These are phyloP conservation scores for Lachancea cidri DNA, from an alignment of 805 yeast species.

Conservation along the genomic window DNA sequence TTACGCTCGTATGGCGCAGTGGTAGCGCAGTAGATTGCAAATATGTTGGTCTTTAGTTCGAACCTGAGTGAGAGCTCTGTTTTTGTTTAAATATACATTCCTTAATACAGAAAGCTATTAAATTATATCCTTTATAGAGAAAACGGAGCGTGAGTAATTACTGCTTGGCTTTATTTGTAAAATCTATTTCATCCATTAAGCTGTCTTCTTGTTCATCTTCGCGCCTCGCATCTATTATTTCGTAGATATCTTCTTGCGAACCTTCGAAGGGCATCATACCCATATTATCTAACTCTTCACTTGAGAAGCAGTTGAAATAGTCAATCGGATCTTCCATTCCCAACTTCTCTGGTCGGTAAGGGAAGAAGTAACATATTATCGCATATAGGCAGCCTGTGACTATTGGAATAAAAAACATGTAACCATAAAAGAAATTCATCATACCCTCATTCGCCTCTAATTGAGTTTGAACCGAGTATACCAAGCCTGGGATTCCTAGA, in stretches of 20 bases:
- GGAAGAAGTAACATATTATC: constrained; percentile 12
- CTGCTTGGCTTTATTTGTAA: not conserved
- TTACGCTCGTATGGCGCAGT: constrained; percentile 81
- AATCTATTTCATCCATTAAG: not conserved
- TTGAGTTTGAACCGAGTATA: constrained; percentile 13
- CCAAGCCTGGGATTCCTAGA: constrained; percentile 20
- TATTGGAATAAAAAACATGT: constrained; percentile 20
- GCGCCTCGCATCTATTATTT: constrained; percentile 10
- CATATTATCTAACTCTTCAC: constrained; percentile 12
- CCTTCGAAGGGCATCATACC: constrained; percentile 16
- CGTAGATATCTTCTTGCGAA: constrained; percentile 7
- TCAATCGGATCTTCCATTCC: constrained; percentile 17
- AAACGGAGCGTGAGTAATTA: too few relatives aligned
- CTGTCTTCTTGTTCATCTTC: not conserved
- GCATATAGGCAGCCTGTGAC: constrained; percentile 14
- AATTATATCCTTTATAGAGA: too few relatives aligned
- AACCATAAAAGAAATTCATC: constrained; percentile 20
- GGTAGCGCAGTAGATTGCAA: constrained; percentile 99
- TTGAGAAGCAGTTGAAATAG: constrained; percentile 21
- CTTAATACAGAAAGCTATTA: too few relatives aligned
- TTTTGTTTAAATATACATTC: constrained; percentile 29
- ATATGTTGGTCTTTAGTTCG: constrained; percentile 98
- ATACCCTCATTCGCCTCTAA: constrained; percentile 13
- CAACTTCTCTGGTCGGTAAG: constrained; percentile 14
- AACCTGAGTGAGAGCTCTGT: constrained; percentile 81